Evolutionary conservation across 148 eudicot genomes (phyloP).

Genomic region (Fagopyrum tataricum): DNA sequence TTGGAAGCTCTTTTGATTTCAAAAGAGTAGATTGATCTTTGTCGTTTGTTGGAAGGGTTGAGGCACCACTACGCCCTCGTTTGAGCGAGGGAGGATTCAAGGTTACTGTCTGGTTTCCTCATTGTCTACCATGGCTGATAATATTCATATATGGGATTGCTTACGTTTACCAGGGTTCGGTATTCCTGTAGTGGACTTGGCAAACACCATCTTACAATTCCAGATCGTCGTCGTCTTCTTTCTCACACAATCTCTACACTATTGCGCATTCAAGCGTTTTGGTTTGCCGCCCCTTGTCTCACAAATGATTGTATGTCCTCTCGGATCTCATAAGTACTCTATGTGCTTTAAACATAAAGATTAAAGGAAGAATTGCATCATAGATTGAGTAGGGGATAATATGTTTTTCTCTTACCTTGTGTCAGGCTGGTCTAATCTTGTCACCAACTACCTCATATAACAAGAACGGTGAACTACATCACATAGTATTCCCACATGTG

Average conservation of each 20-base stretch:
- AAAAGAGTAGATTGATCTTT: too few relatives aligned
- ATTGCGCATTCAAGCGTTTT: background rate
- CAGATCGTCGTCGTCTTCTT: conserved; percentile 8
- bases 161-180: background rate
- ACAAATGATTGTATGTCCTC: background rate
- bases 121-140: too few relatives aligned
- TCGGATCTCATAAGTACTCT: too few relatives aligned
- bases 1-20: too few relatives aligned
- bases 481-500: background rate
- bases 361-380: too few relatives aligned
- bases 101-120: background rate
- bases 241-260: background rate
- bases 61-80: too few relatives aligned
- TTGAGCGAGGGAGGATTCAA: background rate
- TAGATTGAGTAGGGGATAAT: too few relatives aligned
- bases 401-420: background rate
- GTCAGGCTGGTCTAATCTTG: background rate
- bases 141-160: too few relatives aligned
- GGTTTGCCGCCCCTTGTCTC: conserved; percentile 7
- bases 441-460: background rate
- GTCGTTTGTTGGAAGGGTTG: too few relatives aligned
- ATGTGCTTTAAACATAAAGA: too few relatives aligned
- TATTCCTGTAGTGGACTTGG: background rate
- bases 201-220: background rate
- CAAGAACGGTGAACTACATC: too few relatives aligned